Base-by-base conservation (phyloP, 768 basidiomycete genomes). In the Russula griseocarnosa region DNA sequence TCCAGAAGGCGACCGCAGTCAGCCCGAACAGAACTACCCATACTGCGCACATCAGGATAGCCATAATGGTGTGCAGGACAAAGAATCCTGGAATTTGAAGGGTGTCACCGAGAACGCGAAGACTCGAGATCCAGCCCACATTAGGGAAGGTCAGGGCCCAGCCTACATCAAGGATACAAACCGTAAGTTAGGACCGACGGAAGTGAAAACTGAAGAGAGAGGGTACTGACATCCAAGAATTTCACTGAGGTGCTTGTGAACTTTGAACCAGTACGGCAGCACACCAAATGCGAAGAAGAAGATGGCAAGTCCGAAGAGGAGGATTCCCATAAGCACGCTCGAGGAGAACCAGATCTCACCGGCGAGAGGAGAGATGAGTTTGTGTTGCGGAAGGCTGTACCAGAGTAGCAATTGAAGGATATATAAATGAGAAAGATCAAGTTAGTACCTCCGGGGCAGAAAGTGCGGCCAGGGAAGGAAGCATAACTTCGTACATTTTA, bases 71-170 rank as follows among this genome's bases (percentile, higher is more conserved):
- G 66, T 82, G 79, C 57, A 79, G 62, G 63, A 71, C 65, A 65
- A 72, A 70, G 68, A 81, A 79, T 2, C 76, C 78, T 22, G 70
- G 54, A 59, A 80, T 72, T 44, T 76, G 47, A 65, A 81, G 77
- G 52, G 77, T 73, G 59, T 80, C 77, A 24, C 77, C 79, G 28
- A 81, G 70, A 38, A 77, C 72, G 46, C 77, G 74, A 20, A 78
- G 65, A 8, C 75, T 75, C 16, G 75, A 72, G 52, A 81, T 81
- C 79, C 79, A 81, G 36, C 80, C 79, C 22, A 80, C 77, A 63
- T 79, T 80, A 5, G 79, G 79, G 69, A 81, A 81, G 0, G 79
- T 80, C 57, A 81, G 65, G 4, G 79, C 79, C 79, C 79, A 79
- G 68, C 74, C 76, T 77, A 52, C 1, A 44, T 40, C 34, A 8